Conservation (phyloP, 495 filamentous ascomycete species). For the Parmelia sp. region DNA sequence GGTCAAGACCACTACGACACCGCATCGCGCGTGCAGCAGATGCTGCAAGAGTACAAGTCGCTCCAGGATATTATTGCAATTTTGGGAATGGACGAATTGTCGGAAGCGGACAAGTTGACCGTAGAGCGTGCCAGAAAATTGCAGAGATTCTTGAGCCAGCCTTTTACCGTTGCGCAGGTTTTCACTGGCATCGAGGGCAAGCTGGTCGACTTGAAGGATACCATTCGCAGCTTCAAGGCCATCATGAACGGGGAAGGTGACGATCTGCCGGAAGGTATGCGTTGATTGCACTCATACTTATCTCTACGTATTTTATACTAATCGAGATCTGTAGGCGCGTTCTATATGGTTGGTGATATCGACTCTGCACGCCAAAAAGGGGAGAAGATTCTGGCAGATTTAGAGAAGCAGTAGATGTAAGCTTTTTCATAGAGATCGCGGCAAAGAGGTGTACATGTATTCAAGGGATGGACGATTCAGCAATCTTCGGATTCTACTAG, state of each 20-base stretch:
- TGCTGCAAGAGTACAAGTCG: slow-evolving; percentile 99
- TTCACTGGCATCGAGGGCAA: slow-evolving; percentile 99
- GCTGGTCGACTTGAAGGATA: slow-evolving; percentile 97
- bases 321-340: slow-evolving; percentile 49
- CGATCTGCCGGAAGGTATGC: slow-evolving; percentile 78
- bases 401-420: slow-evolving; percentile 50
- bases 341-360: slow-evolving; percentile 98
- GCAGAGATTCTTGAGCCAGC: slow-evolving; percentile 98
- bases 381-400: slow-evolving; percentile 97
- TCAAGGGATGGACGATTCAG: slow-evolving; percentile 3
- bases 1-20: slow-evolving; percentile 96
- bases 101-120: slow-evolving; percentile 97
- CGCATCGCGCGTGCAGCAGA: slow-evolving; percentile 92
- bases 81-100: slow-evolving; percentile 99
- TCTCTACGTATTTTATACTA: slow-evolving; percentile 9
- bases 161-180: slow-evolving; percentile 97
- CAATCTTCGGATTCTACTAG: slow-evolving; percentile 4
- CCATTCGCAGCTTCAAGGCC: slow-evolving; percentile 92
- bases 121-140: slow-evolving; percentile 99
- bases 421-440: slow-evolving; percentile 1
- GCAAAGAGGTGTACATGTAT: slow-evolving; percentile 15
- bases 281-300: slow-evolving; percentile 6
- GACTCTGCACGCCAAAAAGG: slow-evolving; percentile 91
- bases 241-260: slow-evolving; percentile 95
- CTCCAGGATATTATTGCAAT: slow-evolving; percentile 99